Conservation (phyloP, 1,284 basidiomycete genomes). For the Ustilago crameri region DNA sequence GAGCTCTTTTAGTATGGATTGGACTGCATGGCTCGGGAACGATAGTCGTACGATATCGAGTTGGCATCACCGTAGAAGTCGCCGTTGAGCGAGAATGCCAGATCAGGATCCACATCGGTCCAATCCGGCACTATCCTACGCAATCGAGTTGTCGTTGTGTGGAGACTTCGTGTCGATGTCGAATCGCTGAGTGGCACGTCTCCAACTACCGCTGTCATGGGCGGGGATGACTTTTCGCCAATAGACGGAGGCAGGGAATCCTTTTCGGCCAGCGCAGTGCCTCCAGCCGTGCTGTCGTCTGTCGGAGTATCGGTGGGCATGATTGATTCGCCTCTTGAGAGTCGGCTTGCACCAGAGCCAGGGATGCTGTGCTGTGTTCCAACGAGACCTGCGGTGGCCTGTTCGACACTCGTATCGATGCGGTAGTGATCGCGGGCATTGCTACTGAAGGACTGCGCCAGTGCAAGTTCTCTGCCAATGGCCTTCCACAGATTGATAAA, state of each 20-base stretch:
- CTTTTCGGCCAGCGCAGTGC: slow-evolving; percentile 25
- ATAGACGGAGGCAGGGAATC: slow-evolving; percentile 1
- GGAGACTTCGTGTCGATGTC: slow-evolving; percentile 14
- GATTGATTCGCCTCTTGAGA: slow-evolving; percentile 14
- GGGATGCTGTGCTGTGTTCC: slow-evolving; percentile 13
- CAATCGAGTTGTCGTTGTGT: slow-evolving; percentile 11
- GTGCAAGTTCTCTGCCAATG: slow-evolving; percentile 43
- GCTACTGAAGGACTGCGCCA: slow-evolving; percentile 42
- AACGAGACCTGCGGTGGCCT: slow-evolving; percentile 28
- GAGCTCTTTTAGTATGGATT: slow-evolving; percentile 30
- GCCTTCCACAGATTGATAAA: slow-evolving; percentile 55
- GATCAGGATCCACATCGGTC: slow-evolving; percentile 46
- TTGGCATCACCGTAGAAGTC: slow-evolving; percentile 36
- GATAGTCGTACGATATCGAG: slow-evolving; percentile 48
- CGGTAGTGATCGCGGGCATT: slow-evolving; percentile 30
- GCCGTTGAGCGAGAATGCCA: slow-evolving; percentile 44
- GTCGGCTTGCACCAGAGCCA: background rate
- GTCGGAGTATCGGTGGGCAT: background rate
- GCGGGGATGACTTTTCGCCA: slow-evolving; percentile 6
- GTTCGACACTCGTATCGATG: slow-evolving; percentile 30
- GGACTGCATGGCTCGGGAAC: slow-evolving; percentile 36
- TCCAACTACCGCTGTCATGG: slow-evolving; percentile 3
- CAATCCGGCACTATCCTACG: slow-evolving; percentile 44
- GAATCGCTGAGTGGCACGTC: background rate
- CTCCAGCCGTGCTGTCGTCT: slow-evolving; percentile 4